Base-by-base conservation (phyloP, 2,329 filamentous ascomycete species). In the Pezicula neosporulosa region DNA sequence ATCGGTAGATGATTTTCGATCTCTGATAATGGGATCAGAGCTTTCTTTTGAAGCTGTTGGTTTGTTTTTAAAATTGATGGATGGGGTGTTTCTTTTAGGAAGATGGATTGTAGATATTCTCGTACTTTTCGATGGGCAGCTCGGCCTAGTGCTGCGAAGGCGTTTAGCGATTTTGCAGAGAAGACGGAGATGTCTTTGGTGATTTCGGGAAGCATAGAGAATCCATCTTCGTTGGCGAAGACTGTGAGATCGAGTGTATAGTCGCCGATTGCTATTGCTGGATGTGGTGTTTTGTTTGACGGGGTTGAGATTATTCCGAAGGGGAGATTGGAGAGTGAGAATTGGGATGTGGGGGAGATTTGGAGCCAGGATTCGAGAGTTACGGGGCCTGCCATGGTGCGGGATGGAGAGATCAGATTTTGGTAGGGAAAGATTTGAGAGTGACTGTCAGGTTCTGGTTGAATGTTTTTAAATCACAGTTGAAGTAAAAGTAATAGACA, bases 311-410 rank as follows among this genome's bases (percentile, higher is more conserved):
- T 86, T 68, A 91, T 83, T 54, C 87, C 87, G 62, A 91, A 90
- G 2, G 87, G 87, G 48, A 91, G 82, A 66, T 91, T 91, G 58
- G 81, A 78, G 44, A 90, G 73, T 13, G 87, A 89, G 70, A 90
- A 90, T 62, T 66, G 56, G 41, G 58, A 62, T 39, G 61, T 30
- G 10, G 56, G 27, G 2, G 64, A 59, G 19, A 68, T 64, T 8
- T 55, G 38, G 8, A 67, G 51, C 65, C 65, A 68, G 42, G 63
- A 66, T 39, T 58, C 59, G 37, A 24, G 24, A 6, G 6, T 24
- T 24, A 57, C 54, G 33, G 64, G 53, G n/a, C 61, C 53, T n/a
- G 37, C 12, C 37, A 39, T 39, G 18, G 18, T 21, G 15, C 7
- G 12, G 12, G 7, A 33, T 3, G 9, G 12, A 10, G 9, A 10